Conservation (phyloP, 192 early-diverging fungal species). For the Coemansia sp. region DNA sequence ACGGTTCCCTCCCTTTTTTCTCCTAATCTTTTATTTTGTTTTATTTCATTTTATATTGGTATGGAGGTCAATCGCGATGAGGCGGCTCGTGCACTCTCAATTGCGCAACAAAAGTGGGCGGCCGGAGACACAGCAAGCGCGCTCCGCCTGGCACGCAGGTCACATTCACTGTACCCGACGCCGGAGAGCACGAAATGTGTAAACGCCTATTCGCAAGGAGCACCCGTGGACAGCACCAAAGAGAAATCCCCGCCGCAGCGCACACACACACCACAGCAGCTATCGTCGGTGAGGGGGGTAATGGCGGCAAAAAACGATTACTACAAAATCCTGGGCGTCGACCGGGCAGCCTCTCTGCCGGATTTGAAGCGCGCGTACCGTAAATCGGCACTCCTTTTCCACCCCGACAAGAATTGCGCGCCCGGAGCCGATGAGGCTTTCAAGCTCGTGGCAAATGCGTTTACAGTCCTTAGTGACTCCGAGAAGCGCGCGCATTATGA, state of each 20-base stretch:
- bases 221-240: not conserved
- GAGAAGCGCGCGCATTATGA: constrained; percentile 87
- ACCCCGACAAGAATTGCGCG: constrained; percentile 94
- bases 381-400: constrained; percentile 89
- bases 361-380: constrained; percentile 95
- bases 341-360: constrained; percentile 68
- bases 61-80: constrained; percentile 91
- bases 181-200: constrained; percentile 51
- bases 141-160: constrained; percentile 81
- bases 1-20: not conserved
- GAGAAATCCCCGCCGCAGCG: constrained; percentile 5
- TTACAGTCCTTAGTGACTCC: constrained; percentile 80
- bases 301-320: constrained; percentile 72
- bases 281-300: constrained; percentile 73
- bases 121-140: constrained; percentile 67
- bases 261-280: constrained; percentile 73
- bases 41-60: not conserved
- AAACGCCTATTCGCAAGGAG: not conserved
- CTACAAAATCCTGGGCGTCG: constrained; percentile 77
- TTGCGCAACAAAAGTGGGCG: constrained; percentile 69
- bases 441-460: constrained; percentile 91
- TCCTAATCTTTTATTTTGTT: constrained; percentile 7
- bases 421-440: constrained; percentile 96
- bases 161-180: constrained; percentile 73
- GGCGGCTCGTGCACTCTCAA: constrained; percentile 69